Evolutionary conservation across 2,329 filamentous ascomycete species (phyloP), one percentile per base, ranked within the genome.

Genomic region (Daldinia sp.): DNA sequence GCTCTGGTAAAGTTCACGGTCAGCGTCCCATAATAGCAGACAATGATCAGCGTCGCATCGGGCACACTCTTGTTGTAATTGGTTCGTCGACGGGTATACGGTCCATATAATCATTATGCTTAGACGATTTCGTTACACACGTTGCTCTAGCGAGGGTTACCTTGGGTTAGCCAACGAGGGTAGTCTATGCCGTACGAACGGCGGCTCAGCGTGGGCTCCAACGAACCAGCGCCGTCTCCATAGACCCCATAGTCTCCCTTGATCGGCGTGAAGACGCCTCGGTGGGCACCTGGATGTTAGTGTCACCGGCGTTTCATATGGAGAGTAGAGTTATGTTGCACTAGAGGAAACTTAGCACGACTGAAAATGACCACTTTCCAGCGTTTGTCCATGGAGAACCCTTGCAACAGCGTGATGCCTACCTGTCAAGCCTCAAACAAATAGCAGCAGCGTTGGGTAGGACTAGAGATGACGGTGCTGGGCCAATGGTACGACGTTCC

Each of bases 161-260:
- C 50, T 56, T 48, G 37, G 29, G 27, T 41, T 57, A 25, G 48
- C 27, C 25, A 29, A 54, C 23, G 9, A n/a, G 50, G 11, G 34
- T 15, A 43, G 50, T 35, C 21, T 51, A 49, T 27, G 10, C 50
- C 23, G 34, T 39, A 45, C 15, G 17, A 56, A 55, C 10, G 54
- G 50, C n/a, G 54, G 49, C 35, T 47, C 27, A 34, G 59, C 47
- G 48, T 48, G 30, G 54, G 45, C 43, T 59, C 34, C 19, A 27
- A 58, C 39, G 49, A 58, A 49, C 47, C 30, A 62, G 23, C 32
- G 35, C 54, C 21, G 50, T 51, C 47, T 29, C 34, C 57, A 41
- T 60, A 59, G 63, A 29, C 45, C 23, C 50, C 57, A 34, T 60
- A 53, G 55, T 30, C 56, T 67, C 64, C 64, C 61, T 67, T 67